These are phyloP conservation scores for Chaetomium strumarium DNA, from an alignment of 2,329 filamentous ascomycete genomes.

Conservation along the genomic window DNA sequence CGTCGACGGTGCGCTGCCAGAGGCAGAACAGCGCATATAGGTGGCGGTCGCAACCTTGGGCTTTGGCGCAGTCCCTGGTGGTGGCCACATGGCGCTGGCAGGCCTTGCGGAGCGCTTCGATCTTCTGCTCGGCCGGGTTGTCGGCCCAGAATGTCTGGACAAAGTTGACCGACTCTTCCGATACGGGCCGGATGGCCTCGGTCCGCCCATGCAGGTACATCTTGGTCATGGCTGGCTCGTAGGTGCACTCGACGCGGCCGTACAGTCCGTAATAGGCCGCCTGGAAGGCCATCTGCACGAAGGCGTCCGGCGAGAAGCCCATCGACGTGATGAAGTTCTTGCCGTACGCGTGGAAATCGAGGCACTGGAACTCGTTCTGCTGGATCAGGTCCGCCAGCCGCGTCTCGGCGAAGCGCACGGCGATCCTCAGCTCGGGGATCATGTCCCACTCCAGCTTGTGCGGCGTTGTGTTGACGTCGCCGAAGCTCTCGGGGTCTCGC, in stretches of 20 bases:
- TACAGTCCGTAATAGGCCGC: constrained; percentile 97
- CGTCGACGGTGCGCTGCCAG: constrained; percentile 85
- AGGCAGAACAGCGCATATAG: constrained; percentile 90
- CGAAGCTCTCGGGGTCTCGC: constrained; percentile 83
- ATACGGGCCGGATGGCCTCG: constrained; percentile 84
- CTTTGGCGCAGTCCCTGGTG: constrained; percentile 83
- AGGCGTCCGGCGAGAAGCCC: constrained; percentile 95
- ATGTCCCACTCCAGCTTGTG: constrained; percentile 98
- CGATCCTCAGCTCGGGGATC: constrained; percentile 83
- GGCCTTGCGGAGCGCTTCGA: constrained; percentile 77
- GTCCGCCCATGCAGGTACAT: constrained; percentile 87
- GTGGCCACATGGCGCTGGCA: constrained; percentile 74
- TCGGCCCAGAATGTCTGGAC: constrained; percentile 94
- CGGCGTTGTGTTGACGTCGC: constrained; percentile 86
- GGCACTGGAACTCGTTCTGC: constrained; percentile 90
- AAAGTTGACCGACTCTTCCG: constrained; percentile 77
- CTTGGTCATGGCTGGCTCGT: constrained; percentile 98
- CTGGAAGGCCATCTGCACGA: constrained; percentile 98
- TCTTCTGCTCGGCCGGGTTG: constrained; percentile 72
- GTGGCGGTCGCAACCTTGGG: constrained; percentile 85
- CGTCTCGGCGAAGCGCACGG: constrained; percentile 91
- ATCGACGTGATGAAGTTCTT: constrained; percentile 98
- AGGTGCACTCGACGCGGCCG: constrained; percentile 87
- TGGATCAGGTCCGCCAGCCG: constrained; percentile 88
- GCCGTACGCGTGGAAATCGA: constrained; percentile 84